Base-by-base conservation (phyloP, 148 eudicot genomes). In the Silene latifolia region DNA sequence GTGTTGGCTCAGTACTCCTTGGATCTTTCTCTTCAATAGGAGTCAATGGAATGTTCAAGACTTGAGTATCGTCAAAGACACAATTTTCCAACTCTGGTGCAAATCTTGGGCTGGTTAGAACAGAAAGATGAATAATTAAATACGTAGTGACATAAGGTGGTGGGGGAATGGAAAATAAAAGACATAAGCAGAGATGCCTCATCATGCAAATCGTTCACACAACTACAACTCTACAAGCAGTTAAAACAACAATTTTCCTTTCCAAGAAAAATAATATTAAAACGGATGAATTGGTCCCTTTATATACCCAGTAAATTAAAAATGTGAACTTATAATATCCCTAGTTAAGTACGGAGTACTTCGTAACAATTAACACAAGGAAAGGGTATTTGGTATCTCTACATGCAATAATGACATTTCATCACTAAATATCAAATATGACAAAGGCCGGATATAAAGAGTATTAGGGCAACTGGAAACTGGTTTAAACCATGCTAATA, bases 21-120 rank as follows among this genome's bases (percentile, higher is more conserved):
- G 58, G 63, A 48, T 59, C 84, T 42, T 57, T 78, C 71, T 87
- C 91, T 84, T 91, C 97, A 62, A 81, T 80, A 18, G 91, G 85
- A 83, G 72, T 83, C 59, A 81, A 62, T 20, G 89, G 89, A 80
- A 91, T 77, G 46, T 72, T 47, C 24, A 89, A 91, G 67, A 80
- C 78, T 24, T 46, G 53, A 18, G 25, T 67, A 79, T 85, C 87
- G 73, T 86, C 85, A 79, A 65, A 72, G 32, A 62, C 54, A 62
- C 72, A 53, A 56, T 78, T 75, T 75, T 71, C 84, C 76, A 60
- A 54, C 70, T 76, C 78, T 44, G 73, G 63, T 20, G 84, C 75
- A 44, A 18, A 21, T 20, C 74, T 77, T 23, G 91, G 88, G 67
- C 92, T 91, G 57, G 15, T 85, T 48, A 72, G 27, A 85, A 53